phyloP scores from a whole-genome alignment of 106 monocot genomes.

The Posidonia australis region DNA sequence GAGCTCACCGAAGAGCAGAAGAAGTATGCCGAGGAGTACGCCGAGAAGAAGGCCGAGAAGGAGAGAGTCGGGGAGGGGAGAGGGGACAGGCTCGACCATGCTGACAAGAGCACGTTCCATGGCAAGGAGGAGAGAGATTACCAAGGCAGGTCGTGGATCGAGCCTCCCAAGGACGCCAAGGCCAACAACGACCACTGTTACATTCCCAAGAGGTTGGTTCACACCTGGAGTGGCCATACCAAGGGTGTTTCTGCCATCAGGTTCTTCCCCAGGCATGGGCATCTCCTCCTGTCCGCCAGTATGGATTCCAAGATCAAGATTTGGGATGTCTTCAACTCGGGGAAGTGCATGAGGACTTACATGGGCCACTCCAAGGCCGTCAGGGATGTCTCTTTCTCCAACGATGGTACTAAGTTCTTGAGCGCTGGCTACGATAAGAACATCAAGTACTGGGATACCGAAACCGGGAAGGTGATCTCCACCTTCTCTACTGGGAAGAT shows the following conservation, averaged over 20 bases:
- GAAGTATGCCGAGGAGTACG: conserved; percentile 92
- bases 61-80: conserved; percentile 38
- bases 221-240: conserved; percentile 92
- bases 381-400: conserved; percentile 82
- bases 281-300: conserved; percentile 73
- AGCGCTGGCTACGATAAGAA: conserved; percentile 92
- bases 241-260: conserved; percentile 83
- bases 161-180: conserved; percentile 85
- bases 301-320: conserved; percentile 98
- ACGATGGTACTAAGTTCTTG: conserved; percentile 83
- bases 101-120: conserved; percentile 88
- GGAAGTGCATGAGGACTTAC: conserved; percentile 95
- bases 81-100: conserved; percentile 19
- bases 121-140: conserved; percentile 93
- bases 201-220: conserved; percentile 79
- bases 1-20: conserved; percentile 97
- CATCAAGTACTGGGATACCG: conserved; percentile 96
- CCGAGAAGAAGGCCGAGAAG: conserved; percentile 88
- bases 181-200: conserved; percentile 82
- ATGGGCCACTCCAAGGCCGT: conserved; percentile 99
- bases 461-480: conserved; percentile 93
- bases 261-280: conserved; percentile 84
- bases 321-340: conserved; percentile 90
- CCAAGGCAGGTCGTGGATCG: conserved; percentile 88
- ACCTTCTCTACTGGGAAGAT: conserved; percentile 94